Base-by-base conservation (phyloP, 306 rosid species). In the Prunus mira region DNA sequence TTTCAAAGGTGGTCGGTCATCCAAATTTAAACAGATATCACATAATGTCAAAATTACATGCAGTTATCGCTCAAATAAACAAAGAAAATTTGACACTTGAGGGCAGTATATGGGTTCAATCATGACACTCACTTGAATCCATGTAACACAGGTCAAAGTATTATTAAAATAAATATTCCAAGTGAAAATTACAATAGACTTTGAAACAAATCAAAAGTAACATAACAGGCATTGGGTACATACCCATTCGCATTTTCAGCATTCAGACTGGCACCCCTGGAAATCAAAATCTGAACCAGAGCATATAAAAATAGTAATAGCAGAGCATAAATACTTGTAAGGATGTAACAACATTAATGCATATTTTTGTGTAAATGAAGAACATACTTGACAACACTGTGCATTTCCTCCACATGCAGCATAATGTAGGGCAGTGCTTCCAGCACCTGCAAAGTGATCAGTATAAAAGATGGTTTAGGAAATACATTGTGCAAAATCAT, bases 371-470 rank as follows among this genome's bases (percentile, higher is more conserved):
- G 72, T 9, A 38, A 68, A 67, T 47, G 62, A 69, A 58, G 64
- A 58, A 77, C 91, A 60, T 74, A 95, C 99, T 72, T 92, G 89
- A 84, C 99, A 95, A 80, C 97, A 92, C 80, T 95, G 96, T 41
- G 92, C 96, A 92, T 92, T 89, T 78, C 99, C 99, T 66, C 99
- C 97, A 38, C 97, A 92, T 67, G 97, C 97, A 69, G 97, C 99
- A 82, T 95, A 95, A 81, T 95, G 99, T 57, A 95, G 97, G 69
- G 99, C 86, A 64, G 97, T 89, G 88, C 99, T 95, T 78, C 96
- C 99, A 55, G 97, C 88, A 83, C 97, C 99, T 95, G 79, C 78
- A 75, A 52, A 79, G 78, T 74, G 79, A 54, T 60, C 41, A 65
- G 72, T 75, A 75, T n/a, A 9, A 32, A 20, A 6, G 32, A 47